Evolutionary conservation across 2,329 filamentous ascomycete species (phyloP), one percentile per base, ranked within the genome.

Genomic region (Hymenoscyphus linearis): DNA sequence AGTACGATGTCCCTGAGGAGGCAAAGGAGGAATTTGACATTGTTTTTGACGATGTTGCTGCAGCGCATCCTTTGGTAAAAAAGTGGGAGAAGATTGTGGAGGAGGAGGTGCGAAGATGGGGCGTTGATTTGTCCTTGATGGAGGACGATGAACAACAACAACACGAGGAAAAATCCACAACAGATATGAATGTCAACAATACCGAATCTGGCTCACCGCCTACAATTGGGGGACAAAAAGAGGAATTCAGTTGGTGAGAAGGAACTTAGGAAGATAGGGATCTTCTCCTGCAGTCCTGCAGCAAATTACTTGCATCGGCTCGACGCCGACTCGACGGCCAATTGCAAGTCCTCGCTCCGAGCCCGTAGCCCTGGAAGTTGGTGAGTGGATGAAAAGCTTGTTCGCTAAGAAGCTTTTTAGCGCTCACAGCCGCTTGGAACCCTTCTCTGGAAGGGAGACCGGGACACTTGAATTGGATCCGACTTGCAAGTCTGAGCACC

Each of bases 1-100:
- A 76, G 68, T 93, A 83, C 72, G 76, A 81, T 0, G 81, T 89
- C 34, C 70, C 74, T 18, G 75, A 76, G 4, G 68, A 70, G 53
- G 73, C 69, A 16, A 70, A 71, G 13, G 73, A 71, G 4, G 72
- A 68, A 7, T 75, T 71, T 0, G 79, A 80, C 7, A 74, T 82
- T 1, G 74, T 85, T 3, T 87, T 89, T 66, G 73, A 78, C 40
- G 81, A 87, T 70, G 82, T 92, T 53, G 88, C 87, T 0, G 78
- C 76, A 44, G 81, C 83, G 27, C 90, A 93, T 74, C 90, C 90
- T 40, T 66, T 91, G 56, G 72, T 92, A 44, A 74, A 67, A 61
- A 85, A 80, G 72, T 93, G 89, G 89, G 76, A 76, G 36, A 70
- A 25, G 1, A 72, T 77, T 9, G 74, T 83, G 1, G 68, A 74